These are phyloP conservation scores for Silene vulgaris DNA, from an alignment of 179 eudicot species.

Conservation along the genomic window DNA sequence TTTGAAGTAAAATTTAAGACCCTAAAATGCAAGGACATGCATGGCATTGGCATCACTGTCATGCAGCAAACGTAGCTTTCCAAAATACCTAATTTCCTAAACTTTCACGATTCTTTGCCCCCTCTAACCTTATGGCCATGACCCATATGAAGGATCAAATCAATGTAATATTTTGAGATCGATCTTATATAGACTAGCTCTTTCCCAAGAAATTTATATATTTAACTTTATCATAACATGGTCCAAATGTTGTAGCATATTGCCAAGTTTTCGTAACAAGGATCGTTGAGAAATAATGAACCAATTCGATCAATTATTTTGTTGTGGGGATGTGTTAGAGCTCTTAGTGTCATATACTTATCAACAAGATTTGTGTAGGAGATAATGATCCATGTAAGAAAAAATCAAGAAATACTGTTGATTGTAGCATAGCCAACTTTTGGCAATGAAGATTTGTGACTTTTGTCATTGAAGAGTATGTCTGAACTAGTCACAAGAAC, in stretches of 20 bases:
- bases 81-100: conserved; percentile 35
- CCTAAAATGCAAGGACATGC: conserved; percentile 14
- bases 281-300: conserved; percentile 18
- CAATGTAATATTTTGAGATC: conserved; percentile 16
- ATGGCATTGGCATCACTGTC: conserved; percentile 23
- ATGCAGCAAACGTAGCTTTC: conserved; percentile 32
- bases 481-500: too few relatives aligned
- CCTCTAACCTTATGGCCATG: conserved; percentile 26
- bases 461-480: too few relatives aligned
- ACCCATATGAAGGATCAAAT: conserved; percentile 30
- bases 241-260: neutral
- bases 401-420: too few relatives aligned
- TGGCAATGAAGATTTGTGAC: too few relatives aligned
- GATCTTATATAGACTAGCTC: neutral
- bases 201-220: conserved; percentile 23
- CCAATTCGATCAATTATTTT: conserved; percentile 9
- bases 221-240: conserved; percentile 21
- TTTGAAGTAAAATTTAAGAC: neutral
- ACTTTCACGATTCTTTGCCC: conserved; percentile 36
- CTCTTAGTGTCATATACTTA: neutral
- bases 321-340: conserved; percentile 1
- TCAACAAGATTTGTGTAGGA: too few relatives aligned
- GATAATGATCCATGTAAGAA: too few relatives aligned
- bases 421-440: too few relatives aligned
- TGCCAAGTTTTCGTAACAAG: conserved; percentile 15